phyloP scores from a whole-genome alignment of 2,329 filamentous ascomycete genomes.

The Hansfordia pulvinata region DNA sequence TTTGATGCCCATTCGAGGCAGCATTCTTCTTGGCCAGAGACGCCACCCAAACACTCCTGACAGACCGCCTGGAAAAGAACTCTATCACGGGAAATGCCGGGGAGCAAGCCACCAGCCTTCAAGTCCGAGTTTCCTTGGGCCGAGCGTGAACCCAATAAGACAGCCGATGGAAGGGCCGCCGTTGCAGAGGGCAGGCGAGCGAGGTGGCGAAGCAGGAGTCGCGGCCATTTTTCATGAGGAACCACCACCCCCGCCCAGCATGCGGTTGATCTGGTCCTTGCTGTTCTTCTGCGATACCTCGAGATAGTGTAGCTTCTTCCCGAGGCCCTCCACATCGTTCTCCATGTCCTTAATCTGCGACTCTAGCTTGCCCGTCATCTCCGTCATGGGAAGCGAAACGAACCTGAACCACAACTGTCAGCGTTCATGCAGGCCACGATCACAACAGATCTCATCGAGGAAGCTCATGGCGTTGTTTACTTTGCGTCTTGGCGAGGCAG shows the following conservation, averaged over 20 bases:
- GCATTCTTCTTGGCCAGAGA: too few species aligned
- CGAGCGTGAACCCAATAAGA: too few species aligned
- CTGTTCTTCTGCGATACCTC: conserved; percentile 95
- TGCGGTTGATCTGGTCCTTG: conserved; percentile 78
- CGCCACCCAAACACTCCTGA: too few species aligned
- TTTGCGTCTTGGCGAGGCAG: neutral
- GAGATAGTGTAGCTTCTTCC: conserved; percentile 83
- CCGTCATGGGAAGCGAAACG: conserved; percentile 58
- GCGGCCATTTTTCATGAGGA: conserved; percentile 13
- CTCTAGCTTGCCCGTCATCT: conserved; percentile 63
- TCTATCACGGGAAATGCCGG: too few species aligned
- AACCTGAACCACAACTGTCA: conserved; percentile 52
- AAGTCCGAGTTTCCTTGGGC: too few species aligned
- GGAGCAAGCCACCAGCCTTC: too few species aligned
- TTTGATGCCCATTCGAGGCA: too few species aligned
- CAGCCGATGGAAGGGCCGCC: too few species aligned
- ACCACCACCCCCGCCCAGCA: conserved; percentile 40
- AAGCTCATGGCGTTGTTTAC: too few species aligned
- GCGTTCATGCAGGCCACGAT: neutral
- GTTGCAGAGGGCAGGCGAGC: conserved; percentile 9
- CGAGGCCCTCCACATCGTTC: conserved; percentile 64
- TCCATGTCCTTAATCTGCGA: conserved; percentile 63
- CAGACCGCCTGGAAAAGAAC: too few species aligned
- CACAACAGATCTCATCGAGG: neutral
- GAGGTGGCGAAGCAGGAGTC: conserved; percentile 3